These are phyloP conservation scores for Elsinoe australis DNA, from an alignment of 2,329 filamentous ascomycete genomes.

Conservation along the genomic window DNA sequence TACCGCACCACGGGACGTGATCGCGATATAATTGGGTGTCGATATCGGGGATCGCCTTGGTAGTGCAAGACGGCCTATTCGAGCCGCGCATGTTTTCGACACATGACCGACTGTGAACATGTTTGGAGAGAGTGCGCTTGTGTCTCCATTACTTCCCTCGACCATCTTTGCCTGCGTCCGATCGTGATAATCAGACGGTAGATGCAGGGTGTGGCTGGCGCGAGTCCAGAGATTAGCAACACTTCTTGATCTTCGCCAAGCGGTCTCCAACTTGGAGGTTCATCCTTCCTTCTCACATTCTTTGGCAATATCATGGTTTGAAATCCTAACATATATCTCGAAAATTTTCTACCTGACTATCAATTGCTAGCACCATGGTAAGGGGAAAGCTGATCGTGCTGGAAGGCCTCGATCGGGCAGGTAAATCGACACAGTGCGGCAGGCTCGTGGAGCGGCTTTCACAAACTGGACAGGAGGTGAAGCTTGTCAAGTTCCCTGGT, in stretches of 20 bases:
- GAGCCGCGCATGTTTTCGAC: conserved; percentile 39
- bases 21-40: conserved; percentile 74
- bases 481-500: conserved; percentile 61
- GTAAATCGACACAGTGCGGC: conserved; percentile 85
- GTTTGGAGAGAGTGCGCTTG: too few species aligned
- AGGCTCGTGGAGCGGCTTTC: conserved; percentile 52
- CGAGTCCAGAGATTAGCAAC: too few species aligned
- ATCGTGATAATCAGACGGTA: too few species aligned
- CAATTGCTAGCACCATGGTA: conserved; percentile 10
- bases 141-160: conserved; percentile 26
- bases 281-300: too few species aligned
- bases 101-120: conserved; percentile 36
- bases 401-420: conserved; percentile 82
- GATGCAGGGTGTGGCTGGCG: too few species aligned
- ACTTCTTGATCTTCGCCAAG: too few species aligned
- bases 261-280: too few species aligned
- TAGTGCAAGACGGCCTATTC: conserved; percentile 61
- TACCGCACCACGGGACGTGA: conserved; percentile 74
- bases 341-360: too few species aligned
- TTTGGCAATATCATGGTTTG: too few species aligned
- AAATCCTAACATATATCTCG: too few species aligned
- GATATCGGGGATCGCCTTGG: conserved; percentile 57
- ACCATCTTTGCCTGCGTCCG: too few species aligned
- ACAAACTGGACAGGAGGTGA: conserved; percentile 44
- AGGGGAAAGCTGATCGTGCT: conserved; percentile 69